phyloP scores from a whole-genome alignment of 2,329 filamentous ascomycete species.

The Fusarium gaditjirri region DNA sequence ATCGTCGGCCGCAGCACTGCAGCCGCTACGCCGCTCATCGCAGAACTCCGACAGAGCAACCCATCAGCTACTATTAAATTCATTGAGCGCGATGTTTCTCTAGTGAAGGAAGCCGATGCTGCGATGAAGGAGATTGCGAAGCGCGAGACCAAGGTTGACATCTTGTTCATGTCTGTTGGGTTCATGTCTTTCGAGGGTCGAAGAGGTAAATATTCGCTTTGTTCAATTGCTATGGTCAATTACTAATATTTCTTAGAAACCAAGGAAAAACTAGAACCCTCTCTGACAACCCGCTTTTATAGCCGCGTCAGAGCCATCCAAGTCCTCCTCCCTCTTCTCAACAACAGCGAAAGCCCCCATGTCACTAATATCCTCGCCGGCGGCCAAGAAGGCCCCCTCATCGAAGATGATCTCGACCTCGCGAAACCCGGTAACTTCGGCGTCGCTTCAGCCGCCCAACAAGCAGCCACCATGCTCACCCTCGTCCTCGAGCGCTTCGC shows the following conservation, averaged over 20 bases:
- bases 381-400: slow-evolving; percentile 59
- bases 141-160: slow-evolving; percentile 56
- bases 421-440: slow-evolving; percentile 49
- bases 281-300: slow-evolving; percentile 66
- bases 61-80: slow-evolving; percentile 57
- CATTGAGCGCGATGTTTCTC: slow-evolving; percentile 59
- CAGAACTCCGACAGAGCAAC: slow-evolving; percentile 56
- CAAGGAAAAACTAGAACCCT: slow-evolving; percentile 64
- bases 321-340: slow-evolving; percentile 66
- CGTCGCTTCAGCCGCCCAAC: slow-evolving; percentile 53
- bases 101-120: slow-evolving; percentile 61
- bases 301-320: slow-evolving; percentile 65
- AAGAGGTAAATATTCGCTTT: slow-evolving; percentile 4
- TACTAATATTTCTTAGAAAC: slow-evolving; percentile 56
- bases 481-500: slow-evolving; percentile 61
- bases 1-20: slow-evolving; percentile 58
- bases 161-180: slow-evolving; percentile 57
- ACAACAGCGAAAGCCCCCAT: slow-evolving; percentile 52
- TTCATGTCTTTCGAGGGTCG: slow-evolving; percentile 38
- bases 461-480: slow-evolving; percentile 60
- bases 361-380: slow-evolving; percentile 62
- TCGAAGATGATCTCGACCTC: slow-evolving; percentile 57
- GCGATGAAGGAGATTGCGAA: slow-evolving; percentile 54
- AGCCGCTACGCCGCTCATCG: slow-evolving; percentile 51
- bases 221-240: fast-evolving